phyloP scores from a whole-genome alignment of 805 yeast species.

The Candida succiphila region DNA sequence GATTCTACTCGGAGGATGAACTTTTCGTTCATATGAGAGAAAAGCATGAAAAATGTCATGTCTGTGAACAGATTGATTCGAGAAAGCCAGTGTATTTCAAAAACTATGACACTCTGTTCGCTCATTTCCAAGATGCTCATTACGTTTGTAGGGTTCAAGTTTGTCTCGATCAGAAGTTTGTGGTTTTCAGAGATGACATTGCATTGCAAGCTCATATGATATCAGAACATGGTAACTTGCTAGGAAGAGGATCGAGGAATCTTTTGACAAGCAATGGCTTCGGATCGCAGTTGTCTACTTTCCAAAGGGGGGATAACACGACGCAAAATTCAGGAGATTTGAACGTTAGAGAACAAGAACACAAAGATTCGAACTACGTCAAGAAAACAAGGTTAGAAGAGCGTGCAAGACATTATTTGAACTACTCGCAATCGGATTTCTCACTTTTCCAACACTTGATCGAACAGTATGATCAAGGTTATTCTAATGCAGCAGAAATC shows the following conservation, averaged over 20 bases:
- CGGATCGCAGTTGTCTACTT: slow-evolving; percentile 48
- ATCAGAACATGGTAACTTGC: slow-evolving; percentile 62
- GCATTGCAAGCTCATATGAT: slow-evolving; percentile 85
- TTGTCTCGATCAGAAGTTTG: slow-evolving; percentile 84
- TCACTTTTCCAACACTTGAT: slow-evolving; percentile 41
- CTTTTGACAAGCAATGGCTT: slow-evolving; percentile 25
- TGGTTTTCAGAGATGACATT: slow-evolving; percentile 79
- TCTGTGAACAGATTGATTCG: slow-evolving; percentile 67
- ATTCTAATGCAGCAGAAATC: slow-evolving; percentile 38
- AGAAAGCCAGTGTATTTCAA: slow-evolving; percentile 64
- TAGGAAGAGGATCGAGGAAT: slow-evolving; percentile 34
- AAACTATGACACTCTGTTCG: slow-evolving; percentile 63
- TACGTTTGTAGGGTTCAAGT: slow-evolving; percentile 65
- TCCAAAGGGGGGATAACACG: slow-evolving; percentile 16
- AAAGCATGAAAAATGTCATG: slow-evolving; percentile 78
- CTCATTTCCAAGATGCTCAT: slow-evolving; percentile 69
- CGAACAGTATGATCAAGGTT: slow-evolving; percentile 32
- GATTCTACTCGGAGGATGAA: slow-evolving; percentile 88
- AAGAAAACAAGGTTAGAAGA: slow-evolving; percentile 65
- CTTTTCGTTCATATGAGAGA: slow-evolving; percentile 73
- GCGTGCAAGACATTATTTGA: slow-evolving; percentile 72
- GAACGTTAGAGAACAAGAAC: slow-evolving; percentile 11
- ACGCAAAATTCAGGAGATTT: slow-evolving; percentile 3
- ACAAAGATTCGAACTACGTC: slow-evolving; percentile 30
- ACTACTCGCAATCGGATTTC: slow-evolving; percentile 38